A percentile compares a stretch with the other conserved stretches of the same genome.
Conservation (phyloP, 2,329 filamentous ascomycete species). For the Amesomyces nigricolor region DNA sequence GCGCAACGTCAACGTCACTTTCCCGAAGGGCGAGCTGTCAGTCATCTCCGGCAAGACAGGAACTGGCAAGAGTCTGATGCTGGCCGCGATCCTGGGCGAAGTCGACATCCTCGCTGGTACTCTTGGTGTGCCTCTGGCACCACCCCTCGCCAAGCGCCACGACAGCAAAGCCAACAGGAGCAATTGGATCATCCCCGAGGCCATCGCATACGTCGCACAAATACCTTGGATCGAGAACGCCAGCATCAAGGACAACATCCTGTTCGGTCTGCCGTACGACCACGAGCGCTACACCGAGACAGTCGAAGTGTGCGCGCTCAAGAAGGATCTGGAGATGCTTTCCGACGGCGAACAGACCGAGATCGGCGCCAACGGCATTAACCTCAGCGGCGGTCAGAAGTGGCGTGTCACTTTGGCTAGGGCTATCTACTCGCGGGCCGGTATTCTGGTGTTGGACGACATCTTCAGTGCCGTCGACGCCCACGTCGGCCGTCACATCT, state of each 20-base stretch:
- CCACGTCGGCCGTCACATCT: slow-evolving; percentile 73
- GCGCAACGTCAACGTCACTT: slow-evolving; percentile 57
- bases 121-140: slow-evolving; percentile 50
- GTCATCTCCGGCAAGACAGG: slow-evolving; percentile 74
- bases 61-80: slow-evolving; percentile 68
- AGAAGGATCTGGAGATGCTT: slow-evolving; percentile 71
- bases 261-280: slow-evolving; percentile 68
- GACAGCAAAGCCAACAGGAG: slow-evolving; percentile 56
- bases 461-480: slow-evolving; percentile 80
- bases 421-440: slow-evolving; percentile 72
- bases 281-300: slow-evolving; percentile 65
- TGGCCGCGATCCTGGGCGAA: slow-evolving; percentile 70
- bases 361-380: slow-evolving; percentile 79
- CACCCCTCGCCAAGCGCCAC: slow-evolving; percentile 48
- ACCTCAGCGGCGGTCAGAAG: slow-evolving; percentile 76
- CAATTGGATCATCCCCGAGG: slow-evolving; percentile 64
- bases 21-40: slow-evolving; percentile 64
- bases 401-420: slow-evolving; percentile 77
- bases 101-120: slow-evolving; percentile 61
- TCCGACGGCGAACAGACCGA: slow-evolving; percentile 73
- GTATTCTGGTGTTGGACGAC: slow-evolving; percentile 73
- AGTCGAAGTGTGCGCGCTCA: slow-evolving; percentile 65
- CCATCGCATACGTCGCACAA: slow-evolving; percentile 70
- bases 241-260: slow-evolving; percentile 69
- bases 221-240: slow-evolving; percentile 84